These are phyloP conservation scores for Cucurbitaria berberidis DNA, from an alignment of 2,329 filamentous ascomycete species.

Conservation along the genomic window DNA sequence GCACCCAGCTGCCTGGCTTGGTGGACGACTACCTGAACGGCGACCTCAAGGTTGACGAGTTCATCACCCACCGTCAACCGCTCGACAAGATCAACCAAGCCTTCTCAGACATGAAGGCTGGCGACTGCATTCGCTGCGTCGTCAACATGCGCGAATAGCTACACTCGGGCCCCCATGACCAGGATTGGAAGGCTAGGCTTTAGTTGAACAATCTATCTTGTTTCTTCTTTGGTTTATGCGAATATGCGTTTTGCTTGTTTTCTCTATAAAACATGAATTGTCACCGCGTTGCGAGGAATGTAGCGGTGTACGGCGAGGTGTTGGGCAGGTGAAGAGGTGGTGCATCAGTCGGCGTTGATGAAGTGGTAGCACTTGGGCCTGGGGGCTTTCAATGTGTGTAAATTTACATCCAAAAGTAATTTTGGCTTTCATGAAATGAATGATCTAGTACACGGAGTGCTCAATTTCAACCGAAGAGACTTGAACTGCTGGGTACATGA, in stretches of 20 bases:
- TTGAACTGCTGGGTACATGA: too few relatives aligned
- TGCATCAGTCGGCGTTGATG: conserved; percentile 19
- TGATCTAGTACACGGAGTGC: background rate
- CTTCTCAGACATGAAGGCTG: conserved; percentile 92
- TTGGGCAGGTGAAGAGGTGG: background rate
- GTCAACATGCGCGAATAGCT: conserved; percentile 65
- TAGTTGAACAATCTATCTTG: background rate
- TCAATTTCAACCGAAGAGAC: too few relatives aligned
- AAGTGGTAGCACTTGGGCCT: background rate
- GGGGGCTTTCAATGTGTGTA: background rate
- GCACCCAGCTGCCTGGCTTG: conserved; percentile 84
- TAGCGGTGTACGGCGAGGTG: background rate
- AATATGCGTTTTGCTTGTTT: background rate
- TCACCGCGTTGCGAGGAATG: background rate
- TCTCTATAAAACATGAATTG: background rate
- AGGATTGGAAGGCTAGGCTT: conserved; percentile 4
- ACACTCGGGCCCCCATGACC: conserved; percentile 12
- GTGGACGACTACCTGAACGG: conserved; percentile 89
- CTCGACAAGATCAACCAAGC: conserved; percentile 85
- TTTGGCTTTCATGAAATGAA: background rate
- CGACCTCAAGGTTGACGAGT: conserved; percentile 96
- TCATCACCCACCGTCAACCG: conserved; percentile 93
- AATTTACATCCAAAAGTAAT: background rate
- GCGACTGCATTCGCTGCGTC: conserved; percentile 96
- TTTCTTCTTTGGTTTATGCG: background rate